These are phyloP conservation scores for Cladorrhinum sp. DNA, from an alignment of 2,329 filamentous ascomycete genomes.

Conservation along the genomic window DNA sequence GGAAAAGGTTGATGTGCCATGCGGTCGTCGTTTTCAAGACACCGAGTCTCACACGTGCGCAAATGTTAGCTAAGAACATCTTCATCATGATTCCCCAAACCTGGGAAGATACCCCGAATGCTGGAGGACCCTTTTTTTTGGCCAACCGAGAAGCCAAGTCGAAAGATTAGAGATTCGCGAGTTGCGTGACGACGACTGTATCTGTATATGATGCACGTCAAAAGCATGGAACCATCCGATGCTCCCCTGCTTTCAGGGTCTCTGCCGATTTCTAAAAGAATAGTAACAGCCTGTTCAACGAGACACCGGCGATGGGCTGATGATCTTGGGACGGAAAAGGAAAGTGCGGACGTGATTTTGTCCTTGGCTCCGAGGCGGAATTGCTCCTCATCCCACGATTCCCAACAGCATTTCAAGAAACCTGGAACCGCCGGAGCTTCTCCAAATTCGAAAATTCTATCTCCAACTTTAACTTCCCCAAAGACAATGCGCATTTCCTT, in stretches of 20 bases:
- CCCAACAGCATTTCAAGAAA: too few species aligned
- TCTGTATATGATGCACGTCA: slow-evolving; percentile 9
- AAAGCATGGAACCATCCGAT: slow-evolving; percentile 2
- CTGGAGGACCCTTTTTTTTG: neutral
- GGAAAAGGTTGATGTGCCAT: neutral
- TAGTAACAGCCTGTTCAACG: neutral
- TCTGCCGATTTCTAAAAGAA: slow-evolving; percentile 1
- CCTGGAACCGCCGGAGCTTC: too few species aligned
- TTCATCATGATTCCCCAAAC: too few species aligned
- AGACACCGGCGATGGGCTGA: neutral
- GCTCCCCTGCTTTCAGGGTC: slow-evolving; percentile 2
- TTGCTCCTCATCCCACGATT: too few species aligned
- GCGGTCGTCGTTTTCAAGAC: neutral
- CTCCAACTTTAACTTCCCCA: too few species aligned
- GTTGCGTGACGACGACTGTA: slow-evolving; percentile 7
- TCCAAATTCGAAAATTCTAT: too few species aligned
- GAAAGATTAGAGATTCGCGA: slow-evolving; percentile 6
- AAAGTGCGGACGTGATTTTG: neutral
- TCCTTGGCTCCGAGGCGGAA: too few species aligned
- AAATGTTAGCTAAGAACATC: neutral
- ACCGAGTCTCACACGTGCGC: neutral
- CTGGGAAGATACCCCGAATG: too few species aligned
- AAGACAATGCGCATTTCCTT: neutral
- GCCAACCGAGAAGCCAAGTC: slow-evolving; percentile 1
- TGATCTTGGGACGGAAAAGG: neutral